Conservation (phyloP, 352 stramenopile species). For the Aphanomyces euteiches region DNA sequence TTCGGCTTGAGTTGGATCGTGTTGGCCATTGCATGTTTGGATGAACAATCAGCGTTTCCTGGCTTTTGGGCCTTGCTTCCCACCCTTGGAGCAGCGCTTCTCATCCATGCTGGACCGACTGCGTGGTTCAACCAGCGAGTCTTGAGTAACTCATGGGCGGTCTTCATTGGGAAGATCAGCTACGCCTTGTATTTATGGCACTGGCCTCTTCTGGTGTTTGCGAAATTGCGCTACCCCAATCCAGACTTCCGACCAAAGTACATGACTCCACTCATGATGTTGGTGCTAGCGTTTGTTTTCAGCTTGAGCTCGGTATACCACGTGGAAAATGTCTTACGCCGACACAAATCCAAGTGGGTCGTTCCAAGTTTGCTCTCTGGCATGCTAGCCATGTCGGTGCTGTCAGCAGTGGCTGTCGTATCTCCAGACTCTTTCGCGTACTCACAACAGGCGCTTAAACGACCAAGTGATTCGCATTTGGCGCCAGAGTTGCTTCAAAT, state of each 20-base stretch:
- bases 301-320: conserved; percentile 21
- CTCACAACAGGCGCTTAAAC: not conserved
- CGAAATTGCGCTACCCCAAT: conserved; percentile 22
- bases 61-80: conserved; percentile 29
- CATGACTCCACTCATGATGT: conserved; percentile 15
- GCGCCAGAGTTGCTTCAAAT: not conserved
- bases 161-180: conserved; percentile 27
- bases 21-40: conserved; percentile 1
- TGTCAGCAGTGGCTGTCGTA: not conserved
- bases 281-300: too few relatives aligned
- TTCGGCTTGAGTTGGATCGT: conserved; percentile 3
- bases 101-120: conserved; percentile 9
- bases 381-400: not conserved
- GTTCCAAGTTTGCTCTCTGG: not conserved
- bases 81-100: not conserved
- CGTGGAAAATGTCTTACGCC: conserved; percentile 21
- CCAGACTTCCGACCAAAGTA: conserved; percentile 7
- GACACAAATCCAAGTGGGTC: conserved; percentile 9
- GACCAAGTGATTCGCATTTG: not conserved
- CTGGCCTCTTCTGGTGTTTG: conserved; percentile 30
- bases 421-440: conserved; percentile 14
- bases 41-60: conserved; percentile 12
- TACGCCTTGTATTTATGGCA: conserved; percentile 31
- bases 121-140: conserved; percentile 4
- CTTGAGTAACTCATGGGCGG: not conserved